Percentiles rank a stretch among this genome's conserved stretches.
Conservation (phyloP, 768 basidiomycete genomes). For the Tubosaeta sp. region DNA sequence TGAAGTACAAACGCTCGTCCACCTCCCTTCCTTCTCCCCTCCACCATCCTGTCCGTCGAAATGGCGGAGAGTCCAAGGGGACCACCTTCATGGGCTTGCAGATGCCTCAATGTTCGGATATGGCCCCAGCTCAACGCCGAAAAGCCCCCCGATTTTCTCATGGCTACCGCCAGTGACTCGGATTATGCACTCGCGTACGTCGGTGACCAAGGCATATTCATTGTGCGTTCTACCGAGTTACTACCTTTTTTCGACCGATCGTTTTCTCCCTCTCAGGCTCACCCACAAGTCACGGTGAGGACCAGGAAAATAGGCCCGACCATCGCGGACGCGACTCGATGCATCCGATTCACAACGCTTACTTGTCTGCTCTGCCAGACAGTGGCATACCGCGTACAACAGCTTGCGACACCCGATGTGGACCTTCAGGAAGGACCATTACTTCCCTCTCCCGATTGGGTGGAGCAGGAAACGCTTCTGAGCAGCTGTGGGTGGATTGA, state of each 20-base stretch:
- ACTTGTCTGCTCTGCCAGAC: slow-evolving; percentile 67
- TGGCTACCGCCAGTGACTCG: slow-evolving; percentile 20
- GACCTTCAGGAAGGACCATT: slow-evolving; percentile 62
- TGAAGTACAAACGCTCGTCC: slow-evolving; percentile 9
- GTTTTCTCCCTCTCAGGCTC: slow-evolving; percentile 39
- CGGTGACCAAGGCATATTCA: slow-evolving; percentile 59
- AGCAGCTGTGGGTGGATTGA: slow-evolving; percentile 72
- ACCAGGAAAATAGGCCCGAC: slow-evolving; percentile 45
- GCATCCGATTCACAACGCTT: slow-evolving; percentile 57
- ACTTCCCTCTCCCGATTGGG: slow-evolving; percentile 72
- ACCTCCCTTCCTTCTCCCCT: slow-evolving; percentile 15
- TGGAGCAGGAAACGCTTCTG: slow-evolving; percentile 66
- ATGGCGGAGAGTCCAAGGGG: slow-evolving; percentile 24
- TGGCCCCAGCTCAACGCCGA: slow-evolving; percentile 27
- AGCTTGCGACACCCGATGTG: slow-evolving; percentile 51
- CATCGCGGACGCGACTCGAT: slow-evolving; percentile 44
- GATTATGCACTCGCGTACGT: slow-evolving; percentile 57
- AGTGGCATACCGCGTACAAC: slow-evolving; percentile 64
- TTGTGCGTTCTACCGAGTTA: slow-evolving; percentile 44
- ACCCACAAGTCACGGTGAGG: slow-evolving; percentile 68
- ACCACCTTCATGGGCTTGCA: slow-evolving; percentile 47
- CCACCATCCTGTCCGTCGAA: slow-evolving; percentile 12
- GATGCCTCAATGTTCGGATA: slow-evolving; percentile 69
- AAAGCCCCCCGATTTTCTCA: slow-evolving; percentile 36
- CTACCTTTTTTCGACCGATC: neutral